Evolutionary conservation across 2,329 filamentous ascomycete species (phyloP).

Genomic region (Diplocarpon mali): DNA sequence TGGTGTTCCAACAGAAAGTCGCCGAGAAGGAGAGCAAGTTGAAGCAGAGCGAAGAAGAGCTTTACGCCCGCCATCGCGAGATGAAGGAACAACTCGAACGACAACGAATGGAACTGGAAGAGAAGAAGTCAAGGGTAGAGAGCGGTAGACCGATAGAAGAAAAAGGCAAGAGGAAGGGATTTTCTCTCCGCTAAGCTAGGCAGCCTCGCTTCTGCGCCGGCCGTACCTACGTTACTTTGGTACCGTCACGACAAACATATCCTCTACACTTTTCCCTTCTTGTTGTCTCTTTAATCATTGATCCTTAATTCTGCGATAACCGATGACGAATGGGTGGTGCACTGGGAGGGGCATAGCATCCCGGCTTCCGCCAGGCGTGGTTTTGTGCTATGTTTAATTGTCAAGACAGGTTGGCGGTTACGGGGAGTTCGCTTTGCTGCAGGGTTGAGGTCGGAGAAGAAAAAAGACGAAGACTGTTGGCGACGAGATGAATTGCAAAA

Average conservation of each 20-base stretch:
- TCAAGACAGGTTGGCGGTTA: slow-evolving; percentile 15
- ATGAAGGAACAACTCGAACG: slow-evolving; percentile 99
- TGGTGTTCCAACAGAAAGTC: slow-evolving; percentile 99
- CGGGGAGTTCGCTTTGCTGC: slow-evolving; percentile 20
- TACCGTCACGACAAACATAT: slow-evolving; percentile 21
- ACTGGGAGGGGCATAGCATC: slow-evolving; percentile 19
- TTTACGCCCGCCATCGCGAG: slow-evolving; percentile 94
- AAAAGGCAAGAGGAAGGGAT: slow-evolving; percentile 98
- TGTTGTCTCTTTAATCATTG: slow-evolving; percentile 27
- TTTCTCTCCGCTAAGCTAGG: slow-evolving; percentile 80
- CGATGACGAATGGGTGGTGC: slow-evolving; percentile 15
- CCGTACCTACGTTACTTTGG: slow-evolving; percentile 16
- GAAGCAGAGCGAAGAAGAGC: slow-evolving; percentile 97
- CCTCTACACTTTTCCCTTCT: slow-evolving; percentile 25
- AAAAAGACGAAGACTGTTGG: not conserved
- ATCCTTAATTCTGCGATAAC: slow-evolving; percentile 25
- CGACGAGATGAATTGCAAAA: not conserved
- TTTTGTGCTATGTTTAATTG: slow-evolving; percentile 12
- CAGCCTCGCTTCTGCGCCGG: slow-evolving; percentile 9
- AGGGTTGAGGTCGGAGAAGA: not conserved
- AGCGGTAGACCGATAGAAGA: slow-evolving; percentile 93
- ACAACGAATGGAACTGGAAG: slow-evolving; percentile 88
- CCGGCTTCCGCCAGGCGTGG: slow-evolving; percentile 25
- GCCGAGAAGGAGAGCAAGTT: slow-evolving; percentile 99
- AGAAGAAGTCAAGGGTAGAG: slow-evolving; percentile 95